Conservation (phyloP, 2,329 filamentous ascomycete genomes). For the Claviceps quebecensis region DNA sequence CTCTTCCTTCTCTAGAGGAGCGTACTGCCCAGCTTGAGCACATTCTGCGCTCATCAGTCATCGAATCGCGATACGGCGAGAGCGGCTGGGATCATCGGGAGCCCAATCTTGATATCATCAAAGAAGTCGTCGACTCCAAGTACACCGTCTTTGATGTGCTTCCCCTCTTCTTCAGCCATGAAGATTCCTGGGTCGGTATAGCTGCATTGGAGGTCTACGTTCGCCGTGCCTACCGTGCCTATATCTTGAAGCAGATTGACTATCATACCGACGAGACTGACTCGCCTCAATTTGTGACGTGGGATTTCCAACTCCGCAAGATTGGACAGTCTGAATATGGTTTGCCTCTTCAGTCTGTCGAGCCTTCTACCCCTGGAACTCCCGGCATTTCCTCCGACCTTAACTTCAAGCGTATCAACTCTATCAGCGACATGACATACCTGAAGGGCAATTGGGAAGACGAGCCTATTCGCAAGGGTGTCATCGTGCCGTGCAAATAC, state of each 20-base stretch:
- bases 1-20: slow-evolving; percentile 90
- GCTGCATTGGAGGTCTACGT: slow-evolving; percentile 94
- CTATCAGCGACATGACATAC: slow-evolving; percentile 94
- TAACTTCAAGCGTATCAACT: slow-evolving; percentile 70
- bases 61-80: slow-evolving; percentile 95
- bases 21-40: slow-evolving; percentile 95
- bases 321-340: slow-evolving; percentile 85
- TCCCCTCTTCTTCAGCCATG: slow-evolving; percentile 86
- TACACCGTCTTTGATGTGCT: slow-evolving; percentile 97
- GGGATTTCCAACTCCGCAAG: slow-evolving; percentile 93
- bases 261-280: slow-evolving; percentile 70
- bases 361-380: slow-evolving; percentile 72
- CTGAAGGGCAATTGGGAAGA: slow-evolving; percentile 56
- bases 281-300: slow-evolving; percentile 63
- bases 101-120: slow-evolving; percentile 78
- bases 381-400: slow-evolving; percentile 41
- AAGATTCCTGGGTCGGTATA: slow-evolving; percentile 85
- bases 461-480: slow-evolving; percentile 79
- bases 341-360: slow-evolving; percentile 61
- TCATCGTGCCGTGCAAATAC: slow-evolving; percentile 86
- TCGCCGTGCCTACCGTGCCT: slow-evolving; percentile 91
- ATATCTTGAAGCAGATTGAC: slow-evolving; percentile 76
- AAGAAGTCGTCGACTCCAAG: slow-evolving; percentile 96
- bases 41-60: slow-evolving; percentile 86
- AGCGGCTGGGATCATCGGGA: slow-evolving; percentile 93